Base-by-base conservation (phyloP, 345 rosid genomes). In the Mallotus nudiflorus region DNA sequence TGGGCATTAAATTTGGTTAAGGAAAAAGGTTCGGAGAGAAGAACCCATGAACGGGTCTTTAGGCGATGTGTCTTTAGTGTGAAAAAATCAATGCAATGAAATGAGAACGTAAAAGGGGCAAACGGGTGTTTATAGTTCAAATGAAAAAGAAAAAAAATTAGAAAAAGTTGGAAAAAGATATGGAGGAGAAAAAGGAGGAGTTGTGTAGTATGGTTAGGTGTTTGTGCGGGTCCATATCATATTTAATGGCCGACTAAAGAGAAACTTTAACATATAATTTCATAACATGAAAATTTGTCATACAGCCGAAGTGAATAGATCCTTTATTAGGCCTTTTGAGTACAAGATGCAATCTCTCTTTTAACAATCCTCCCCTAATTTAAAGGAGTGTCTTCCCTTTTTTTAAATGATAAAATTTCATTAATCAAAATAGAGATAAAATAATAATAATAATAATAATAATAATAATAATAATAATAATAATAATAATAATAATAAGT, bases 21-120 rank as follows among this genome's bases (percentile, higher is more conserved):
- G 15, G 1, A 9, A 25, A 51, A n/a, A n/a, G 27, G 2, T 27
- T 28, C 22, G 18, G 9, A 46, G 35, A 48, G 35, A 44, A 49
- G 29, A n/a, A 7, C 31, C 19, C 37, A 51, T 46, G 75, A 73
- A 56, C 78, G 72, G 84, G 84, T 81, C 79, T 71, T 53, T 40
- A 65, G 84, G 82, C 59, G 42, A 5, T 12, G 53, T 70, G 81
- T 62, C 63, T 57, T n/a, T 42, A 19, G 68, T 40, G 62, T 19
- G 25, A 63, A 50, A 28, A 18, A 12, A n/a, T 46, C 46, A 8
- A 0, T n/a, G n/a, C n/a, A n/a, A n/a, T n/a, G n/a, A 1, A 6
- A 16, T 22, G 45, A 29, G 6, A 33, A 33, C 14, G 35, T 24
- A 29, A 9, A n/a, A 37, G 20, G 52, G 48, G 14, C 64, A 25